Conservation (phyloP, 2,329 filamentous ascomycete species). For the Fusarium haematococcum region DNA sequence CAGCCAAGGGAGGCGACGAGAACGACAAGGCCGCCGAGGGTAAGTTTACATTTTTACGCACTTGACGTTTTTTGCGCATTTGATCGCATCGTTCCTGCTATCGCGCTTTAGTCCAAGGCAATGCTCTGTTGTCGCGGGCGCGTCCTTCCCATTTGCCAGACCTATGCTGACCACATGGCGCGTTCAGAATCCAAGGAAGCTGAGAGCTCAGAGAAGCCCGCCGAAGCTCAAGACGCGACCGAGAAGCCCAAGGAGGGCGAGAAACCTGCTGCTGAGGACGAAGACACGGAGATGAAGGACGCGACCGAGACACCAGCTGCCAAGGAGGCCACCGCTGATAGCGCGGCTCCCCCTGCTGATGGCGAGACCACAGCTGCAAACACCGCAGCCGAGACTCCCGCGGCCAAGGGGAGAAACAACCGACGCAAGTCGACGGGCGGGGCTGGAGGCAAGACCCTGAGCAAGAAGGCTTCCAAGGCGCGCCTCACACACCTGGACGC, state of each 20-base stretch:
- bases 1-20: conserved; percentile 35
- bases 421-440: conserved; percentile 81
- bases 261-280: conserved; percentile 42
- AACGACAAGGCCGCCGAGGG: conserved; percentile 47
- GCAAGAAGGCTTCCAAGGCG: conserved; percentile 84
- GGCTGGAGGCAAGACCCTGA: conserved; percentile 82
- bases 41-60: conserved; percentile 40
- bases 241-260: conserved; percentile 44
- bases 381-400: conserved; percentile 45
- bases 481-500: conserved; percentile 81
- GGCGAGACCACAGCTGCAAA: conserved; percentile 42
- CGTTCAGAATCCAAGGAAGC: conserved; percentile 44
- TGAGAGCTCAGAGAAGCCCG: conserved; percentile 46
- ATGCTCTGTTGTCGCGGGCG: conserved; percentile 28
- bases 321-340: conserved; percentile 46
- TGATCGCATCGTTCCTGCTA: conserved; percentile 9
- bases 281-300: conserved; percentile 67
- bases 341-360: conserved; percentile 40
- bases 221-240: conserved; percentile 43
- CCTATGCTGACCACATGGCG: conserved; percentile 44
- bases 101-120: conserved; percentile 22
- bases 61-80: conserved; percentile 18
- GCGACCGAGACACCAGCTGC: conserved; percentile 46
- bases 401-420: conserved; percentile 57
- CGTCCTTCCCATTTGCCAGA: conserved; percentile 35